A percentile compares a stretch with the other conserved stretches of the same genome.
Evolutionary conservation across 2,329 filamentous ascomycete species (phyloP).

Genomic region (Trichoderma arundinaceum): DNA sequence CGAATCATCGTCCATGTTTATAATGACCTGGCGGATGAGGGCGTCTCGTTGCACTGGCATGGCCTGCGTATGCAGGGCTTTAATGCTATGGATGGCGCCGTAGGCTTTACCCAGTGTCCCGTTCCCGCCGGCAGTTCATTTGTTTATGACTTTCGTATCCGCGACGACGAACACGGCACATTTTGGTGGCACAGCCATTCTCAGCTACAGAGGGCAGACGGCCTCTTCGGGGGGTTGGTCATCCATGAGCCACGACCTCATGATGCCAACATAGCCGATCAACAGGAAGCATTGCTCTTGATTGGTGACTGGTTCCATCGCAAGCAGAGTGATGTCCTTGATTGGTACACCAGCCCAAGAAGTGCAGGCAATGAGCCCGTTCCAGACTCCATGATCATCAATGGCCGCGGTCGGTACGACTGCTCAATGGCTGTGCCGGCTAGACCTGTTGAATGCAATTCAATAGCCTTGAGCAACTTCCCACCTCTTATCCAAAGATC

Average conservation of each 20-base stretch:
- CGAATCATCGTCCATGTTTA: conserved; percentile 69
- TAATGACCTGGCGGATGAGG: conserved; percentile 66
- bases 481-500: conserved; percentile 32
- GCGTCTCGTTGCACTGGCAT: conserved; percentile 73
- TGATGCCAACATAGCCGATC: conserved; percentile 49
- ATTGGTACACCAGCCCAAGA: conserved; percentile 41
- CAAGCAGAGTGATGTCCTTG: conserved; percentile 43
- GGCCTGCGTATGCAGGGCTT: conserved; percentile 76
- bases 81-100: conserved; percentile 69
- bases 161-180: conserved; percentile 59
- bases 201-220: conserved; percentile 55
- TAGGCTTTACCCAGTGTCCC: conserved; percentile 55
- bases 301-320: conserved; percentile 51
- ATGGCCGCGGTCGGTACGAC: conserved; percentile 43
- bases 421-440: conserved; percentile 42
- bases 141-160: conserved; percentile 63
- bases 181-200: conserved; percentile 68
- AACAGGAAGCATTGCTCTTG: conserved; percentile 61
- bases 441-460: conserved; percentile 36
- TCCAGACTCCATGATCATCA: conserved; percentile 44
- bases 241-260: conserved; percentile 56
- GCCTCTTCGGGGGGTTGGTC: conserved; percentile 63
- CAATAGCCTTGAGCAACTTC: conserved; percentile 24
- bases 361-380: conserved; percentile 51
- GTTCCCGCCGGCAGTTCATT: conserved; percentile 57